Percentiles rank a stretch among this genome's conserved stretches.
Conservation (phyloP, 2,329 filamentous ascomycete genomes). For the Colletotrichum godetiae region DNA sequence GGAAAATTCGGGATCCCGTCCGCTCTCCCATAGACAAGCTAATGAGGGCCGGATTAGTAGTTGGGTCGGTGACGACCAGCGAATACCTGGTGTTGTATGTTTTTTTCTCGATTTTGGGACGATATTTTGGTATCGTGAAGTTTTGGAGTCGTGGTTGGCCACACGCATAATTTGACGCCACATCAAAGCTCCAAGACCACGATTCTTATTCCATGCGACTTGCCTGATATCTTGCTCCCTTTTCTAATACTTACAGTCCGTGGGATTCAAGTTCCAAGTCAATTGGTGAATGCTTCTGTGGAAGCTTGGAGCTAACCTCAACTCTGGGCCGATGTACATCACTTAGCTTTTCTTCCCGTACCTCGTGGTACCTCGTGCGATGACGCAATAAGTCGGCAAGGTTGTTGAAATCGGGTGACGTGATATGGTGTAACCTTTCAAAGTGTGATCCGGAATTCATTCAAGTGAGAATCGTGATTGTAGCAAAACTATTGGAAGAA, state of each 20-base stretch:
- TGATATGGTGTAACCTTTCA: too few relatives aligned
- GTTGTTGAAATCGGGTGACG: not conserved
- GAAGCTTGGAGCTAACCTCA: not conserved
- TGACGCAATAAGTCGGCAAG: not conserved
- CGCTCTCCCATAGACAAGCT: not conserved
- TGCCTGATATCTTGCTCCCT: not conserved
- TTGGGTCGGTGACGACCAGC: not conserved
- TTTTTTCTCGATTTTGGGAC: not conserved
- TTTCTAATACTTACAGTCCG: not conserved
- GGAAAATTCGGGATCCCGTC: not conserved
- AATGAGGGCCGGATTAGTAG: not conserved
- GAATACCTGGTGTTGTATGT: not conserved
- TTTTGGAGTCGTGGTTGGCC: not conserved
- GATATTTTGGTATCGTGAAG: not conserved
- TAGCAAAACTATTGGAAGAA: too few relatives aligned
- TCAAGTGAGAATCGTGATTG: not conserved
- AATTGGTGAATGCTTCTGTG: too few relatives aligned
- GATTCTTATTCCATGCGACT: not conserved
- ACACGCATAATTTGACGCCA: not conserved
- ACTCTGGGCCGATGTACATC: not conserved
- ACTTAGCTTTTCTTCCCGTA: not conserved
- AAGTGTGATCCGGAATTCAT: not conserved
- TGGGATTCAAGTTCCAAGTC: not conserved
- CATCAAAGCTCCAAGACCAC: not conserved
- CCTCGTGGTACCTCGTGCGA: not conserved